Percentiles rank a stretch among this genome's conserved stretches.
Conservation (phyloP, 441 rosid genomes). For the Macaranga tanarius region DNA sequence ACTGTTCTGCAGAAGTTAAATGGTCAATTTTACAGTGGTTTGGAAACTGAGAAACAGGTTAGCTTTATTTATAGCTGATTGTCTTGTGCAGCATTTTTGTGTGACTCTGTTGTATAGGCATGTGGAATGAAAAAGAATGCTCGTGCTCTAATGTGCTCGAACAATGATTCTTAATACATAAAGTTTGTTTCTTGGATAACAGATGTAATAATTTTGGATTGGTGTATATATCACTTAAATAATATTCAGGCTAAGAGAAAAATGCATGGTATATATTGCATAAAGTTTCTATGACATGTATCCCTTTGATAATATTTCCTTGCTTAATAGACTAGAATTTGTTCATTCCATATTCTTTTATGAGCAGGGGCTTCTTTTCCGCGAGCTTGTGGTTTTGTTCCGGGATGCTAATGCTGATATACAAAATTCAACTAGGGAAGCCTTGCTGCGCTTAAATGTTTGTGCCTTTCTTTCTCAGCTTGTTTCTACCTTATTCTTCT, state of each 20-base stretch:
- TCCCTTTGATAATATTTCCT: not conserved
- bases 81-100: not conserved
- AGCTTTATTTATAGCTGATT: not conserved
- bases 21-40: conserved; percentile 45
- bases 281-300: not conserved
- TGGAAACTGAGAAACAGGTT: conserved; percentile 77
- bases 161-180: not conserved
- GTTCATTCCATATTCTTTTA: conserved; percentile 14
- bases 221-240: not conserved
- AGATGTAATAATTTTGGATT: not conserved
- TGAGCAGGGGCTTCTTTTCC: conserved; percentile 62
- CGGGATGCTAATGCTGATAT: conserved; percentile 56
- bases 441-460: conserved; percentile 78
- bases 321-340: conserved; percentile 5
- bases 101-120: not conserved
- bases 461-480: conserved; percentile 29
- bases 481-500: not conserved
- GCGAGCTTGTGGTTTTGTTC: conserved; percentile 60
- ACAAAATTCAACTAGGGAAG: conserved; percentile 74
- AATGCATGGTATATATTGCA: not conserved
- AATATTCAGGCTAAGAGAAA: not conserved
- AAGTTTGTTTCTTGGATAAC: not conserved
- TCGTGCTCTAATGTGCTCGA: not conserved
- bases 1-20: conserved; percentile 66
- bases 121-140: not conserved